Base-by-base conservation (phyloP, 192 early-diverging fungal species). In the Coemansia sp. region DNA sequence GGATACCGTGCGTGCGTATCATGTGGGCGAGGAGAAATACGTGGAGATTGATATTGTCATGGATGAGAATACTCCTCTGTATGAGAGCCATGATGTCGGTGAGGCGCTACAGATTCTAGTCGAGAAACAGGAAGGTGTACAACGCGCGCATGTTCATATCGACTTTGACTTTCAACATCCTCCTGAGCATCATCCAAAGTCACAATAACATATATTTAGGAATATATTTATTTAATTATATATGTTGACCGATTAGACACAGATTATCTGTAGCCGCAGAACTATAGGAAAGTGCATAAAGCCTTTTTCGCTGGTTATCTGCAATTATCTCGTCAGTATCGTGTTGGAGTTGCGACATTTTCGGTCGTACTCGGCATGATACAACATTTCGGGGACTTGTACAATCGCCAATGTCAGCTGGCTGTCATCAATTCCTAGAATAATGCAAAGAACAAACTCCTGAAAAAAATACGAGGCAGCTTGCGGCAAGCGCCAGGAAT, bases 31-130 rank as follows among this genome's bases (percentile, higher is more conserved):
- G 70, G 93, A 92, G 54, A 76, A 91, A 64, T 94, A 92, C 82
- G 94, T 95, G 4, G 96, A 98, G 62, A 91, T 98, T 7, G 95
- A 98, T 80, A 93, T 98, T 63, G 94, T 98, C 36, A 87, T 96
- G 76, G 89, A 92, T 29, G 89, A 91, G 3, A 90, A 91, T 31
- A 96, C 93, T 54, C 83, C 89, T 24, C 77, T 98, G 34, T 73
- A 78, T 40, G 90, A 91, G 52, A 88, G 91, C 40, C 96, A 98
- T 67, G 95, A 96, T 75, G 93, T 98, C 51, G 92, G 93, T 46
- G 94, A 96, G 75, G 77, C 82, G 33, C 84, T 96, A 65, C 94
- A 98, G 81, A 87, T 89, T 49, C 92, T 93, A 66, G 75, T 98
- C 15, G 96, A 98, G 71, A 84, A 77, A 12, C 67, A 95, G 7